These are phyloP conservation scores for Paramyrothecium sp. DNA, from an alignment of 2,329 filamentous ascomycete genomes.

Conservation along the genomic window DNA sequence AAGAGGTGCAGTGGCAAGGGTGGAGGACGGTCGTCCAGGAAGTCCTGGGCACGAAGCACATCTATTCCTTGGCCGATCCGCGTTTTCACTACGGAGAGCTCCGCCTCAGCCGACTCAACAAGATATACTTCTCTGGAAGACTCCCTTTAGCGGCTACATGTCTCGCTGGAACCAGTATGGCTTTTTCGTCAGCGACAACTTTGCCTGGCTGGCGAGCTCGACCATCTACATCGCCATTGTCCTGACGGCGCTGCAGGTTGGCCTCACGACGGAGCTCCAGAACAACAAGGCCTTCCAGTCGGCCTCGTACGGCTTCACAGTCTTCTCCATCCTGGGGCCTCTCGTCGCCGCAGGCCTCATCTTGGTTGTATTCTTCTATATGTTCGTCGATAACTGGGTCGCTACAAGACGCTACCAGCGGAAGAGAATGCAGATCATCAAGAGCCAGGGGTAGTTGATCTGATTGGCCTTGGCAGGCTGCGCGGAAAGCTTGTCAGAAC, in stretches of 20 bases:
- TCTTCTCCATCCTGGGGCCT: slow-evolving; percentile 42
- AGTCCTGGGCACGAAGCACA: background rate
- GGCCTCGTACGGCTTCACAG: slow-evolving; percentile 45
- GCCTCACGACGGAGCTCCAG: slow-evolving; percentile 33
- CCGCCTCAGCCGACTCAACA: slow-evolving; percentile 7
- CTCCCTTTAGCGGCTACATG: slow-evolving; percentile 16
- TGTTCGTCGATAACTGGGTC: background rate
- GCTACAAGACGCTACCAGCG: background rate
- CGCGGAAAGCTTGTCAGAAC: too few species aligned
- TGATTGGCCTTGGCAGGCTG: too few species aligned
- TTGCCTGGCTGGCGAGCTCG: slow-evolving; percentile 35
- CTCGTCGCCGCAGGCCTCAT: slow-evolving; percentile 18
- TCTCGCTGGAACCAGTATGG: slow-evolving; percentile 29
- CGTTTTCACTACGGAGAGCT: slow-evolving; percentile 12
- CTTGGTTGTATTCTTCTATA: slow-evolving; percentile 3
- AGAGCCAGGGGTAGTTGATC: too few species aligned
- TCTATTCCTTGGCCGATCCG: slow-evolving; percentile 5
- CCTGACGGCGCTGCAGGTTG: slow-evolving; percentile 49
- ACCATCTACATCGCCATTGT: slow-evolving; percentile 42
- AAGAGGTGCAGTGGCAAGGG: background rate
- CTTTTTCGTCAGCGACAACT: slow-evolving; percentile 40
- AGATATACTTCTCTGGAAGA: slow-evolving; percentile 6
- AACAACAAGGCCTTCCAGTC: slow-evolving; percentile 35
- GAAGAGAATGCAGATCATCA: background rate
- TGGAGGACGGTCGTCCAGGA: background rate